phyloP scores from a whole-genome alignment of 208 protist species.

The Perkinsela sp. region DNA sequence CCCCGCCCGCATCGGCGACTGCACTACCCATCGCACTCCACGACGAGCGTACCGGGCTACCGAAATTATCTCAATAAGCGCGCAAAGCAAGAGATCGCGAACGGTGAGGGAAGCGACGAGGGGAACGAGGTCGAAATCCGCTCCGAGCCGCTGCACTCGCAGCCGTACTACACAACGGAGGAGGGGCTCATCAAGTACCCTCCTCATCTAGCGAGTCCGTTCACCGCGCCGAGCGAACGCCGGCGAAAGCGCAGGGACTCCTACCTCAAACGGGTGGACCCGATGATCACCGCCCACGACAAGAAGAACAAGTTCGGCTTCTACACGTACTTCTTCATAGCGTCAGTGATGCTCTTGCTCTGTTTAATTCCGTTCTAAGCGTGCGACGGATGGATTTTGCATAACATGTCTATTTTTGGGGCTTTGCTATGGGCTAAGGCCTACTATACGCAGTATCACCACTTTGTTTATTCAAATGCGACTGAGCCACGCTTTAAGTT shows the following conservation, averaged over 20 bases:
- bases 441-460: no score
- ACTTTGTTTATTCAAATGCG: no score
- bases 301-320: neutral
- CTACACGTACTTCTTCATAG: neutral
- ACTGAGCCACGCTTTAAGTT: no score
- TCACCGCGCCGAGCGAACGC: neutral
- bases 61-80: neutral
- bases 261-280: neutral
- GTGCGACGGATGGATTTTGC: no score
- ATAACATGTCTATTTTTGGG: no score
- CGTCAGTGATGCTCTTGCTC: neutral
- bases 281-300: neutral
- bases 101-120: neutral
- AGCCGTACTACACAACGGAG: neutral
- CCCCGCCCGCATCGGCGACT: neutral
- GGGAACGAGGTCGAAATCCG: neutral
- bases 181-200: neutral
- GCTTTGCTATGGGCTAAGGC: no score
- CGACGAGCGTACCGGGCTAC: neutral
- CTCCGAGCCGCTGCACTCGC: neutral
- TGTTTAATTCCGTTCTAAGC: constrained; percentile 1
- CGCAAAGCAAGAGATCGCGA: neutral
- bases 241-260: neutral
- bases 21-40: neutral
- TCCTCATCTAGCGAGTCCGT: neutral